These are phyloP conservation scores for Raffaelea albimanens DNA, from an alignment of 2,329 filamentous ascomycete genomes.

Conservation along the genomic window DNA sequence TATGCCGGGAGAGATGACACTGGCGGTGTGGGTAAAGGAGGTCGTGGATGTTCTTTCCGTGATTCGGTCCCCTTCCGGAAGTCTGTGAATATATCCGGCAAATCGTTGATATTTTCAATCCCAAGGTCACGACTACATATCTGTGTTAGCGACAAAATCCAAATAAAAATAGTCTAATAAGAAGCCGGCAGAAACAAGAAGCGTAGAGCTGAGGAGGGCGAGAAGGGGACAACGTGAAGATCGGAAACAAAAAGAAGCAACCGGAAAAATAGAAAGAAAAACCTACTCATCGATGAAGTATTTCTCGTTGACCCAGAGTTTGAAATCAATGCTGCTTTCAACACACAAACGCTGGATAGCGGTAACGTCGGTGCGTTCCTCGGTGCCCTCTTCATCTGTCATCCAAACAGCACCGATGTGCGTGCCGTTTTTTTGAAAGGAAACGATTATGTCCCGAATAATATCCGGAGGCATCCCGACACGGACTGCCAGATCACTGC, in stretches of 20 bases:
- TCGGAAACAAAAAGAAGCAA: neutral
- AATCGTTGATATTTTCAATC: conserved; percentile 43
- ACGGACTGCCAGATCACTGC: conserved; percentile 53
- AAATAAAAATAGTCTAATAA: too few species aligned
- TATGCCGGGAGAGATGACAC: conserved; percentile 45
- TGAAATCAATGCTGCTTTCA: conserved; percentile 46
- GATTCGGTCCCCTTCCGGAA: conserved; percentile 68
- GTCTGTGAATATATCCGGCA: conserved; percentile 67
- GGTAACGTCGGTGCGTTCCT: conserved; percentile 58
- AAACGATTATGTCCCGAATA: conserved; percentile 45
- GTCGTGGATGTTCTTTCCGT: conserved; percentile 53
- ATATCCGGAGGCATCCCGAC: conserved; percentile 54
- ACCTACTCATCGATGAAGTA: conserved; percentile 72
- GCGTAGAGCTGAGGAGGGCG: neutral
- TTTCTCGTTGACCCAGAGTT: conserved; percentile 64
- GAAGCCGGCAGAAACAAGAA: too few species aligned
- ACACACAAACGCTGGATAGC: conserved; percentile 43
- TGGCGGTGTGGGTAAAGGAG: conserved; percentile 41
- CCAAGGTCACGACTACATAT: conserved; percentile 53
- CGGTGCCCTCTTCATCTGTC: conserved; percentile 58
- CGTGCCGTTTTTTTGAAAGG: conserved; percentile 26
- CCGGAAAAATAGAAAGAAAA: neutral
- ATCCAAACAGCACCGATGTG: conserved; percentile 63
- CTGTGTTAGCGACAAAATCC: too few species aligned
- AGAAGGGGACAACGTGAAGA: neutral